Evolutionary conservation across 2,329 filamentous ascomycete genomes (phyloP), one percentile per base, ranked within the genome.

Genomic region (Trichoderma endophyticum): DNA sequence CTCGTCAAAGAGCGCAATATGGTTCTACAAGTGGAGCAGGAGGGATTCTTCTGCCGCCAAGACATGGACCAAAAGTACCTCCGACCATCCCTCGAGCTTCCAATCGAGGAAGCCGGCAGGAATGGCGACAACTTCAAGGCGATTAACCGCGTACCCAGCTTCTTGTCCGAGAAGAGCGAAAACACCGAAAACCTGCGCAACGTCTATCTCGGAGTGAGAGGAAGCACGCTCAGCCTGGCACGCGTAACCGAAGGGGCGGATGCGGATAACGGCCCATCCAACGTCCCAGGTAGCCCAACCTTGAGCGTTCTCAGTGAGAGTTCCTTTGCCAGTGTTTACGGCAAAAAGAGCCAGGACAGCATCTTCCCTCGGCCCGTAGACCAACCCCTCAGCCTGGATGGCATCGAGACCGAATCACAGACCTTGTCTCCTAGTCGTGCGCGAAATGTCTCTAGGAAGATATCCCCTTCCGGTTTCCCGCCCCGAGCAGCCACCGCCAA

Each of bases 271-370:
- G 77, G 28, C 76, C 78, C 18, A 68, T 75, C 65, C 78, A 82
- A 77, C 32, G 83, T 82, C 57, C 76, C 88, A 72, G 83, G 82
- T 32, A 92, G 89, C 74, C 90, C 90, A 4, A 87, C 85, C 39
- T 80, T 92, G 64, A 92, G 90, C 74, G 83, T 91, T 14, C 79
- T 92, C 73, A 92, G 90, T 74, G 89, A 92, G 78, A 91, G 89
- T 77, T 92, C 90, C 0, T 91, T 92, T 75, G 75, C 87, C 26
- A 92, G 90, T 75, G 83, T 92, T 0, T 92, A 92, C 70, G 90
- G 89, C 3, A 79, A 83, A 28, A 85, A 84, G 73, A 76, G 73
- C 8, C 69, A 75, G 2, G 77, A 78, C 11, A 76, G 75, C 32
- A 75, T 75, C 12, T 75, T 75, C 4, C 72, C 77, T 3, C 71